Evolutionary conservation across 768 basidiomycete species (phyloP), one percentile per base, ranked within the genome.

Genomic region (Auricularia cornea): DNA sequence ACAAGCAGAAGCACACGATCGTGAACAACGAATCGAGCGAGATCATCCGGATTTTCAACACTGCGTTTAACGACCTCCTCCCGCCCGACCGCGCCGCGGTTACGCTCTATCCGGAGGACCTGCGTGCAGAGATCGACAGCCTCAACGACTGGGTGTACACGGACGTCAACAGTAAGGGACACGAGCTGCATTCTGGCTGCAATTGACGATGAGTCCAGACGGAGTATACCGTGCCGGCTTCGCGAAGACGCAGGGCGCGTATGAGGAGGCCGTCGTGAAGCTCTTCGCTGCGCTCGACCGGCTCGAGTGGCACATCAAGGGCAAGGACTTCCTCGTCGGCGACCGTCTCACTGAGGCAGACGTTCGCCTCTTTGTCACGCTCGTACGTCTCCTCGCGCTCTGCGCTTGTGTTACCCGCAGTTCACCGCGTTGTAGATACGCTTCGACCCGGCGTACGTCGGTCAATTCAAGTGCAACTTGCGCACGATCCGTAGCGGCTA

Each of bases 1-100:
- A 98, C 77, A 95, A 87, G 78, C 91, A 95, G 73, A 77, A 72
- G 51, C 77, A 87, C 54, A 89, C 88, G 44, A 89, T 98, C 67
- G 97, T 99, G 63, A 98, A 94, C 79, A 98, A 98, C 72, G 96
- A 99, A 72, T 89, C 87, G 67, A 86, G 90, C 2, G 96, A 98
- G 76, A 94, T 98, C 71, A 93, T 98, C 70, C 87, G 96, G 63
- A 90, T 96, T 8, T 83, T 98, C 77, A 98, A 99, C 75, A 80
- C 81, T 6, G 87, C 83, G 1, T 95, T 96, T 78, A 87, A 97
- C 72, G 78, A 86, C 26, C 68, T 88, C 23, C 63, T 97, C 6
- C 81, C 90, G 3, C 72, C 79, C 1, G 54, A 57, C 26, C 12
- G 28, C 16, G 86, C 84, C 3, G 73, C 77, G 23, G 59, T 79